Conservation (phyloP, 257 asterid genomes). For the Penstemon barbatus region DNA sequence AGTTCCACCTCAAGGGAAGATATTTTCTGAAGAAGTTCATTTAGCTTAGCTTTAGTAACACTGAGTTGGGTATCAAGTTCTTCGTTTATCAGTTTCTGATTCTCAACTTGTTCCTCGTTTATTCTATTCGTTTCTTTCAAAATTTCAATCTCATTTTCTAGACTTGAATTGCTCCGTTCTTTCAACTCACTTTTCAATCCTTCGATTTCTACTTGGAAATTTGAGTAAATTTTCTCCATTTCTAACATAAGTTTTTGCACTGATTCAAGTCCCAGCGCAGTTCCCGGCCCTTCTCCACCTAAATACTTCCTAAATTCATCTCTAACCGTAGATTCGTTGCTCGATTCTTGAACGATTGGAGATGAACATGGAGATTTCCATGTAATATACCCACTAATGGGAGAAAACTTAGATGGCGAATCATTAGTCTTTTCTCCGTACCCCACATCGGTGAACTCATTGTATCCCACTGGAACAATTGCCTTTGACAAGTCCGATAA, state of each 20-base stretch:
- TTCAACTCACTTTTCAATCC: conserved; percentile 49
- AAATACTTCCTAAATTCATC: conserved; percentile 51
- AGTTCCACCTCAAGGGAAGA: conserved; percentile 67
- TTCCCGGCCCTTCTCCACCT: conserved; percentile 54
- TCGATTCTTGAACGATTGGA: conserved; percentile 42
- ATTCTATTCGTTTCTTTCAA: conserved; percentile 50
- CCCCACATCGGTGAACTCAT: conserved; percentile 15
- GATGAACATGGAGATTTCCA: conserved; percentile 70
- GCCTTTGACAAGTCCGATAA: conserved; percentile 38
- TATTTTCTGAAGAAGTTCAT: conserved; percentile 53
- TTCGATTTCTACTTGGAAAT: conserved; percentile 45
- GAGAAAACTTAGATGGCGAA: conserved; percentile 31
- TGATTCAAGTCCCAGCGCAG: conserved; percentile 46
- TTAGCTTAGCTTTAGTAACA: conserved; percentile 45
- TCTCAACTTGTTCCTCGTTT: conserved; percentile 61
- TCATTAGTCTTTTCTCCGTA: conserved; percentile 22
- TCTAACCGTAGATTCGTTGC: conserved; percentile 25
- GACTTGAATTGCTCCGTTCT: conserved; percentile 26
- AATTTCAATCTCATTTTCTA: conserved; percentile 41
- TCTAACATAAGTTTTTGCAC: conserved; percentile 52
- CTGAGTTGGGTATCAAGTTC: conserved; percentile 73
- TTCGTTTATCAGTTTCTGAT: conserved; percentile 60
- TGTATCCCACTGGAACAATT: conserved; percentile 41
- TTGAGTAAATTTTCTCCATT: conserved; percentile 49
- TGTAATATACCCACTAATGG: conserved; percentile 54